Conservation (phyloP, 2,329 filamentous ascomycete genomes). For the Diplodia corticola region DNA sequence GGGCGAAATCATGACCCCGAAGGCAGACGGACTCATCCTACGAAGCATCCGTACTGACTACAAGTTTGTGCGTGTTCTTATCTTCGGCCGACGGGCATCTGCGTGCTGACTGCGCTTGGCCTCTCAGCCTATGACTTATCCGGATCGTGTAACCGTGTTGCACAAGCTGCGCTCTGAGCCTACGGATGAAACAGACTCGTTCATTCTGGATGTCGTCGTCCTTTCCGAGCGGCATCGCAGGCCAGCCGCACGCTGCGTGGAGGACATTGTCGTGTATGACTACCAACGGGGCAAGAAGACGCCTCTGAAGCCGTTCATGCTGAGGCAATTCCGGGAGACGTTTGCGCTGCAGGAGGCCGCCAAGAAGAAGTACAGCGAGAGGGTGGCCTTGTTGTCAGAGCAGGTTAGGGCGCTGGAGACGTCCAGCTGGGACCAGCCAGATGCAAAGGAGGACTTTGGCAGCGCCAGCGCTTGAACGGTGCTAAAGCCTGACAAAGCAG, state of each 20-base stretch:
- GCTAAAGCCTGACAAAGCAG: background rate
- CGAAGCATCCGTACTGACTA: slow-evolving; percentile 79
- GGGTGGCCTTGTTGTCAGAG: slow-evolving; percentile 59
- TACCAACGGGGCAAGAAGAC: slow-evolving; percentile 61
- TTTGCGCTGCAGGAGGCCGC: slow-evolving; percentile 64
- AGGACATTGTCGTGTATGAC: slow-evolving; percentile 81
- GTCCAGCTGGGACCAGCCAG: slow-evolving; percentile 70
- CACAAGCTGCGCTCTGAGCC: slow-evolving; percentile 69
- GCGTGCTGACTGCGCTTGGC: slow-evolving; percentile 10
- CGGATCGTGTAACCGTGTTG: slow-evolving; percentile 79
- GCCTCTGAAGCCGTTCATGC: slow-evolving; percentile 60
- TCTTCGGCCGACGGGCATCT: slow-evolving; percentile 9
- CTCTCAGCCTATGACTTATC: slow-evolving; percentile 69
- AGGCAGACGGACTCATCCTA: slow-evolving; percentile 71
- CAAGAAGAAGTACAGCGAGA: slow-evolving; percentile 52
- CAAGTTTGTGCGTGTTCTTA: slow-evolving; percentile 70
- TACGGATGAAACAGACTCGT: slow-evolving; percentile 50
- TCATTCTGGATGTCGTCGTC: slow-evolving; percentile 64
- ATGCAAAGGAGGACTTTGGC: slow-evolving; percentile 68
- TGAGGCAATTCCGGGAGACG: slow-evolving; percentile 59
- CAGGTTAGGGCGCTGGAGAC: slow-evolving; percentile 65
- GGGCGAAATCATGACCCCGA: slow-evolving; percentile 67
- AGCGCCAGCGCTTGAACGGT: slow-evolving; percentile 27
- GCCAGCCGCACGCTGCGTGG: slow-evolving; percentile 70
- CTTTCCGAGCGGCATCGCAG: slow-evolving; percentile 74